Percentiles rank a stretch among this genome's conserved stretches.
Conservation (phyloP, 2,329 filamentous ascomycete species). For the Pestalotiopsis sp. region DNA sequence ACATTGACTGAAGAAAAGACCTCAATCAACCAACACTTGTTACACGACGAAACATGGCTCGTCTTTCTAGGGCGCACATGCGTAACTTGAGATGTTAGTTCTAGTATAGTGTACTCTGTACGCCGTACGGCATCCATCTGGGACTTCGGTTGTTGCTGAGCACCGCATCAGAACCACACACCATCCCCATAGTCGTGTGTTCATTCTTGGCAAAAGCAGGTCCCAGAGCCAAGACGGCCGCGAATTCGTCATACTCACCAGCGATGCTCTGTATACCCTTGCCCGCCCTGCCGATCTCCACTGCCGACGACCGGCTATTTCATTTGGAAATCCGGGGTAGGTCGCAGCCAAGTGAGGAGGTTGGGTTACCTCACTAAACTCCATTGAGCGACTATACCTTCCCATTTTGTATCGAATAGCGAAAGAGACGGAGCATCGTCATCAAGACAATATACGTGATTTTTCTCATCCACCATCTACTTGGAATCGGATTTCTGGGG, state of each 20-base stretch:
- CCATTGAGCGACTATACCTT: slow-evolving; percentile 1
- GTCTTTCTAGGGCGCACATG: no score
- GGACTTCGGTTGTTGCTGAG: no score
- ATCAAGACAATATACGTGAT: background rate
- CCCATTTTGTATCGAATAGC: background rate
- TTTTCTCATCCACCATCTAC: background rate
- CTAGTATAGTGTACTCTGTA: no score
- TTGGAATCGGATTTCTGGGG: background rate
- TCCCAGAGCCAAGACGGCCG: no score
- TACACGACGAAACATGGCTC: no score
- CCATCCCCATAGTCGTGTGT: no score
- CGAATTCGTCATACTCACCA: background rate
- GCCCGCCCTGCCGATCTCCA: background rate
- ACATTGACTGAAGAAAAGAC: no score
- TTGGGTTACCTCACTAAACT: background rate
- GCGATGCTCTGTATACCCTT: background rate
- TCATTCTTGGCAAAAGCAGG: no score
- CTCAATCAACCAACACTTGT: no score
- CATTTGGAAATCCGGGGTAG: background rate
- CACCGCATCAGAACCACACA: no score
- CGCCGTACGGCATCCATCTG: no score
- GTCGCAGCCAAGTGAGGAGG: background rate
- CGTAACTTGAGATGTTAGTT: no score
- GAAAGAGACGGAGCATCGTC: background rate
- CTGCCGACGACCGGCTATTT: background rate